phyloP scores from a whole-genome alignment of 192 early-diverging fungal genomes.

The Mortierella hygrophila region DNA sequence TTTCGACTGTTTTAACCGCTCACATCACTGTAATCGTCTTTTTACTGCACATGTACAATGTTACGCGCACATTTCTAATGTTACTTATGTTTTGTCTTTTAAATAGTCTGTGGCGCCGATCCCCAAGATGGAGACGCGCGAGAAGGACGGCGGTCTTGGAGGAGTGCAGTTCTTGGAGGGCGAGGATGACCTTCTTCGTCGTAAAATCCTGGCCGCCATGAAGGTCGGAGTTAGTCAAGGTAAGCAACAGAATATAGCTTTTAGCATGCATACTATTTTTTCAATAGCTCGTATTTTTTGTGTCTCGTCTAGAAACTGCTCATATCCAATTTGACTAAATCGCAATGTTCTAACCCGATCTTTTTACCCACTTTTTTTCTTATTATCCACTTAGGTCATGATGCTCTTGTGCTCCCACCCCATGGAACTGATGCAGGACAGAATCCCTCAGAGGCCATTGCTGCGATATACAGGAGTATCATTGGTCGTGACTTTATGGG shows the following conservation, averaged over 20 bases:
- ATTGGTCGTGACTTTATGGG: slow-evolving; percentile 55
- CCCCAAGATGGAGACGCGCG: slow-evolving; percentile 42
- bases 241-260: background rate
- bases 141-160: slow-evolving; percentile 50
- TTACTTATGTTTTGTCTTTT: background rate
- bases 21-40: background rate
- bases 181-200: slow-evolving; percentile 42
- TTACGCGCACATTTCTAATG: background rate
- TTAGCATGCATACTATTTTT: background rate
- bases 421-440: slow-evolving; percentile 48
- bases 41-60: background rate
- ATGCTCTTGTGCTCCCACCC: slow-evolving; percentile 52
- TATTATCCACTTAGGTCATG: slow-evolving; percentile 19
- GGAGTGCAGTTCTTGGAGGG: slow-evolving; percentile 54
- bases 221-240: slow-evolving; percentile 53
- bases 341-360: background rate
- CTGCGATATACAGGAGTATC: slow-evolving; percentile 48
- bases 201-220: slow-evolving; percentile 47
- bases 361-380: slow-evolving; percentile 2
- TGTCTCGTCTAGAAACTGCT: background rate
- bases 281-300: background rate
- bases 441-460: slow-evolving; percentile 49
- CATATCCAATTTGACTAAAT: background rate
- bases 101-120: slow-evolving; percentile 39
- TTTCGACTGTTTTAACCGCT: background rate